Conservation (phyloP, 78 protist species). For the Emiliania huxleyi region DNA sequence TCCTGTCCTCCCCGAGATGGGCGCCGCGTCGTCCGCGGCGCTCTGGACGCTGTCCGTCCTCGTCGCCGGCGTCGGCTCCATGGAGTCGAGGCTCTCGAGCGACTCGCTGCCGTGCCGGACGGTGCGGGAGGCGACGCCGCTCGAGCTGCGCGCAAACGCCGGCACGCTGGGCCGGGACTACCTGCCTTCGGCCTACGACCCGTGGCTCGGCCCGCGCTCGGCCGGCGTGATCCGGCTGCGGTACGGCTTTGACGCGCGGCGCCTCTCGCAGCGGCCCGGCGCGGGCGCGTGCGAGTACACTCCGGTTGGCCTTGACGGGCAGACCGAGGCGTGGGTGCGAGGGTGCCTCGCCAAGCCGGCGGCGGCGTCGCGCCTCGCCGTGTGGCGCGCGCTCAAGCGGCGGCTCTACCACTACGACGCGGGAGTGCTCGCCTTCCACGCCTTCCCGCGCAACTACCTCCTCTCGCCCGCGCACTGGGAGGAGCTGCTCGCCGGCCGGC, state of each 20-base stretch:
- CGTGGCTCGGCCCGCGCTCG: neutral
- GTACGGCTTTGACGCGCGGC: neutral
- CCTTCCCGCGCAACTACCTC: neutral
- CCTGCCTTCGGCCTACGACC: neutral
- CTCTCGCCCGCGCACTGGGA: neutral
- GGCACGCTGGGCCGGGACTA: neutral
- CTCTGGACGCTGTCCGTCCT: neutral
- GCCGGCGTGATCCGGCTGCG: neutral
- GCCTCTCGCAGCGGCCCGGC: neutral
- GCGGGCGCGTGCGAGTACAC: neutral
- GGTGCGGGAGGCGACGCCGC: neutral
- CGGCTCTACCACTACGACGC: neutral
- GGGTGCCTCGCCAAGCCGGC: neutral
- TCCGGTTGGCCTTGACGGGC: neutral
- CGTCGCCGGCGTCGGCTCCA: neutral
- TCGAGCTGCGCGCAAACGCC: neutral
- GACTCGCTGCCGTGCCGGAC: neutral
- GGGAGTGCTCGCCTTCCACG: neutral
- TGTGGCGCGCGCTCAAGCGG: neutral
- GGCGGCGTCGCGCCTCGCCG: neutral
- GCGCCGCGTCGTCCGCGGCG: neutral
- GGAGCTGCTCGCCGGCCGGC: neutral
- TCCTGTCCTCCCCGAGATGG: neutral
- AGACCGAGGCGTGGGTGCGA: neutral
- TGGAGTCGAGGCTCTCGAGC: neutral